A percentile compares a stretch with the other conserved stretches of the same genome.
Evolutionary conservation across 2,329 filamentous ascomycete genomes (phyloP).

Genomic region (Cordyceps cicadae): DNA sequence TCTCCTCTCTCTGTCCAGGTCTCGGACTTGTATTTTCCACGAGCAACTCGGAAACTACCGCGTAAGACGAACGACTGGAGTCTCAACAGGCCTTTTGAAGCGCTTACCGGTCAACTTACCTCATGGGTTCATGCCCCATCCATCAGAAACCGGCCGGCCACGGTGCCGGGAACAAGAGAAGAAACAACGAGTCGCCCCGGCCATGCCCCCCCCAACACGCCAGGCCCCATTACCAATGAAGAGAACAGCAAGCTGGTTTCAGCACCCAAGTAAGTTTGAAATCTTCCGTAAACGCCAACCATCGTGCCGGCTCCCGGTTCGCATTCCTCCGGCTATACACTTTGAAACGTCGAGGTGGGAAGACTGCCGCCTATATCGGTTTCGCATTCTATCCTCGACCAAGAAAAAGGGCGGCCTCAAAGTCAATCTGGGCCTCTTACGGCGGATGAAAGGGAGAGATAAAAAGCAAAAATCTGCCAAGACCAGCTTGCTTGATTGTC

Average conservation of each 20-base stretch:
- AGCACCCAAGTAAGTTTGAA: background rate
- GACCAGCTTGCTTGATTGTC: background rate
- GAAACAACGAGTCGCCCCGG: background rate
- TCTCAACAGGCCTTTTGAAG: background rate
- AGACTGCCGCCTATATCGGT: background rate
- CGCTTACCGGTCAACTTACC: background rate
- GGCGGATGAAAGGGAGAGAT: background rate
- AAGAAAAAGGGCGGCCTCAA: background rate
- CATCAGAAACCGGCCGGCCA: background rate
- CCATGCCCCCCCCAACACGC: background rate
- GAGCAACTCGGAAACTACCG: too few species aligned
- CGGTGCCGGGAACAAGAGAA: background rate
- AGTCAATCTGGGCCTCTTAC: background rate
- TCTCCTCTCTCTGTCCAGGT: too few species aligned
- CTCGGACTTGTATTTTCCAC: too few species aligned
- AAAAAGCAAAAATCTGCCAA: background rate
- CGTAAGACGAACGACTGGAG: background rate
- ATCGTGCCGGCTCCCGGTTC: background rate
- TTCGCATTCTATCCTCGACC: background rate
- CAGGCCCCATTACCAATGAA: background rate
- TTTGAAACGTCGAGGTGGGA: background rate
- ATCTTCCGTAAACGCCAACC: background rate
- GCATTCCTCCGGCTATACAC: background rate
- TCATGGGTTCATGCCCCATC: background rate
- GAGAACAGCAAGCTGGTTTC: background rate